Conservation (phyloP, 805 yeast genomes). For the Spencermartinsiella europaea region DNA sequence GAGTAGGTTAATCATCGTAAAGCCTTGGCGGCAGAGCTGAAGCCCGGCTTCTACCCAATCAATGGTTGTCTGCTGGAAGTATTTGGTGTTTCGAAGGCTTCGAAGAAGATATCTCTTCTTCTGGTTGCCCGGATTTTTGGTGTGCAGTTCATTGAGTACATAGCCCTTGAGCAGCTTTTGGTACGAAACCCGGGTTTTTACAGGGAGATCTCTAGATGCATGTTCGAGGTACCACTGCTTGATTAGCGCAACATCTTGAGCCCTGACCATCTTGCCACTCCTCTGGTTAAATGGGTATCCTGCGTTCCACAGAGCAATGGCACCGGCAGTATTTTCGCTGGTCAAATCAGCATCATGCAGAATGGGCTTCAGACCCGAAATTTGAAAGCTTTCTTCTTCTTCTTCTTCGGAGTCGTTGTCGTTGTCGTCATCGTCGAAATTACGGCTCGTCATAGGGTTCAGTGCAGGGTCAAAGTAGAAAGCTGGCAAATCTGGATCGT, state of each 20-base stretch:
- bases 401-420: conserved; percentile 41
- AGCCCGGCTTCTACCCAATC: conserved; percentile 99
- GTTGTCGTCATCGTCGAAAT: conserved; percentile 32
- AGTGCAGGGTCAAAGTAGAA: conserved; percentile 51
- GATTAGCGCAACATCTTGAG: conserved; percentile 83
- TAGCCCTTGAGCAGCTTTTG: conserved; percentile 78
- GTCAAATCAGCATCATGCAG: conserved; percentile 42
- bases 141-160: conserved; percentile 68
- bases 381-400: conserved; percentile 11
- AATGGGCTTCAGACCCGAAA: conserved; percentile 27
- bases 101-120: conserved; percentile 57
- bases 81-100: conserved; percentile 70
- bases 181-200: conserved; percentile 79
- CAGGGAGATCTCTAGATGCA: conserved; percentile 50
- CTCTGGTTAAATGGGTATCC: conserved; percentile 80
- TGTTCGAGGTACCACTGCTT: conserved; percentile 78
- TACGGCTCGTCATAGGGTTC: conserved; percentile 46
- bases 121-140: conserved; percentile 37
- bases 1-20: conserved; percentile 82
- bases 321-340: conserved; percentile 44
- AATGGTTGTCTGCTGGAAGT: conserved; percentile 82
- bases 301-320: conserved; percentile 69
- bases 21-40: conserved; percentile 90
- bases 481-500: conserved; percentile 47
- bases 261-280: conserved; percentile 66